These are phyloP conservation scores for Lactifluus pinguis DNA, from an alignment of 768 basidiomycete species.

Conservation along the genomic window DNA sequence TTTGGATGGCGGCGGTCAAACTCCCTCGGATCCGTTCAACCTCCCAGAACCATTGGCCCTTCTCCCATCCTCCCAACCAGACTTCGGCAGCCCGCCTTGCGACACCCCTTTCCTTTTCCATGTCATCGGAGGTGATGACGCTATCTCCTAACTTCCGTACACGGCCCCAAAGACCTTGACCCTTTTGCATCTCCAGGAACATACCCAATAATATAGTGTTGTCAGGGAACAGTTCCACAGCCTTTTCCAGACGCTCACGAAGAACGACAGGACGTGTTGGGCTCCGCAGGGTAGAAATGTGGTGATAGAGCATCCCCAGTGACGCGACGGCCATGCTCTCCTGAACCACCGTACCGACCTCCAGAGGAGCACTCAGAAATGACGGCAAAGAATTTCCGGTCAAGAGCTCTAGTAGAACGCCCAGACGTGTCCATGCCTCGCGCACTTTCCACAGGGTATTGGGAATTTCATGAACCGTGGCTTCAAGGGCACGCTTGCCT, in stretches of 20 bases:
- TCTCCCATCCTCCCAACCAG: constrained; percentile 77
- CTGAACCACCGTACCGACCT: constrained; percentile 23
- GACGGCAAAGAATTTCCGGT: constrained; percentile 34
- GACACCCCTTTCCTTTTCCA: constrained; percentile 43
- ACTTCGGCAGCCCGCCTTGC: constrained; percentile 55
- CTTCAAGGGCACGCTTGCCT: constrained; percentile 55
- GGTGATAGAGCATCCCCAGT: constrained; percentile 52
- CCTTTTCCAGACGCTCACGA: constrained; percentile 46
- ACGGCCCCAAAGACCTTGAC: constrained; percentile 71
- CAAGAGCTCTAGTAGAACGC: constrained; percentile 57
- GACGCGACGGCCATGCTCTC: constrained; percentile 53
- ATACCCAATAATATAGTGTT: constrained; percentile 67
- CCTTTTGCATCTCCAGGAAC: constrained; percentile 69
- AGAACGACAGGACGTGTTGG: constrained; percentile 50
- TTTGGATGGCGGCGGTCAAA: constrained; percentile 51
- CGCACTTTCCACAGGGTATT: constrained; percentile 41
- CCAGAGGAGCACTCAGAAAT: constrained; percentile 27
- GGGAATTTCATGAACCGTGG: constrained; percentile 26
- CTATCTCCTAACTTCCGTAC: constrained; percentile 46
- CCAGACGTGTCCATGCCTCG: constrained; percentile 57
- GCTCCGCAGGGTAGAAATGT: constrained; percentile 44
- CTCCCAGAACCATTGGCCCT: constrained; percentile 59
- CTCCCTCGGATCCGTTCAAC: constrained; percentile 61
- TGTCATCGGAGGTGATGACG: constrained; percentile 30
- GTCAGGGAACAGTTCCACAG: constrained; percentile 49